These are phyloP conservation scores for Venturia oleaginea DNA, from an alignment of 2,329 filamentous ascomycete genomes.

Conservation along the genomic window DNA sequence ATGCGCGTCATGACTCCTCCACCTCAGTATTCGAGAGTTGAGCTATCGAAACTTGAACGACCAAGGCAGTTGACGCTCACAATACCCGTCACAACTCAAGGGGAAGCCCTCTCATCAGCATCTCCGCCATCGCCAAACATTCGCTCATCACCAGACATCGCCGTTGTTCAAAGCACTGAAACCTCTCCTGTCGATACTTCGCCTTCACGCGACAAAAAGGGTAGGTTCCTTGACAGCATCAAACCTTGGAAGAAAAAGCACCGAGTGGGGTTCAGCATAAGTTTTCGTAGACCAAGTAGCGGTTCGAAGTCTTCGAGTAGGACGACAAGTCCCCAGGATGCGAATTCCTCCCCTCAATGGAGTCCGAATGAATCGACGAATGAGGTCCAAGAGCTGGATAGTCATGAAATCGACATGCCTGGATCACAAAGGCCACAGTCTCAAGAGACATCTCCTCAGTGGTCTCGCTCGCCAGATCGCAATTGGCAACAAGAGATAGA, in stretches of 20 bases:
- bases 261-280: not conserved
- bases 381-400: slow-evolving; percentile 7
- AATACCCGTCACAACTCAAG: not conserved
- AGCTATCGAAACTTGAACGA: not conserved
- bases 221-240: not conserved
- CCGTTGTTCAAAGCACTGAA: not conserved
- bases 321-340: slow-evolving; percentile 1
- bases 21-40: slow-evolving; percentile 8
- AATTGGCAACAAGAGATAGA: not conserved
- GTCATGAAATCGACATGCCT: not conserved
- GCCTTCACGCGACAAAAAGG: not conserved
- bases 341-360: not conserved
- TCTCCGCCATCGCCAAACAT: not conserved
- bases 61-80: not conserved
- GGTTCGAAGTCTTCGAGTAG: slow-evolving; percentile 4
- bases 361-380: not conserved
- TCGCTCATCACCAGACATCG: not conserved
- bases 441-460: not conserved
- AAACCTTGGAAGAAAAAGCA: not conserved
- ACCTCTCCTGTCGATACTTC: not conserved
- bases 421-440: not conserved
- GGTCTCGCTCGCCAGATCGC: not conserved
- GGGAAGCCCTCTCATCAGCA: not conserved
- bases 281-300: not conserved
- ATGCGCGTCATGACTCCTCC: slow-evolving; percentile 7